Conservation (phyloP, 2,329 filamentous ascomycete genomes). For the Colletotrichum orchidophilum region DNA sequence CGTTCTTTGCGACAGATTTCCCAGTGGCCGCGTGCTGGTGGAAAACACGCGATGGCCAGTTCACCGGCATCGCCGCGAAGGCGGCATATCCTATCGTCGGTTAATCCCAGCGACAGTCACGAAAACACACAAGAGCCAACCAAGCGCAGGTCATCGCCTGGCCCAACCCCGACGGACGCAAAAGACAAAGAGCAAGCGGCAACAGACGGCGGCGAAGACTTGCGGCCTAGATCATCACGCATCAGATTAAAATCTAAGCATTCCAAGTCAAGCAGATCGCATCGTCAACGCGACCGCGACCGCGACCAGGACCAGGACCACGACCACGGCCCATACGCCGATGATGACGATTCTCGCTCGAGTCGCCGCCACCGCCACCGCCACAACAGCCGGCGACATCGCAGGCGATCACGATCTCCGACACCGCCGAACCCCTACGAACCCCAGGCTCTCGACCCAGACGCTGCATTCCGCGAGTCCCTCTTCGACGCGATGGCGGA, state of each 20-base stretch:
- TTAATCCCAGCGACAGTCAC: conserved; percentile 47
- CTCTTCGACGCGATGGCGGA: conserved; percentile 97
- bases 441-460: conserved; percentile 66
- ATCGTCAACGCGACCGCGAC: conserved; percentile 38
- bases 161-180: conserved; percentile 1
- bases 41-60: conserved; percentile 44
- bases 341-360: conserved; percentile 35
- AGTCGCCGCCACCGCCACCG: conserved; percentile 43
- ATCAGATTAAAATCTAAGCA: conserved; percentile 54
- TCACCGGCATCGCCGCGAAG: conserved; percentile 48
- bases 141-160: conserved; percentile 27
- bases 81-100: conserved; percentile 60
- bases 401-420: conserved; percentile 51
- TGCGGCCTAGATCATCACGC: conserved; percentile 41
- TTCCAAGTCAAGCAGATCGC: conserved; percentile 37
- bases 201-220: neutral
- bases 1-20: neutral
- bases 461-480: conserved; percentile 87
- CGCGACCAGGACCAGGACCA: conserved; percentile 39
- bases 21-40: conserved; percentile 31
- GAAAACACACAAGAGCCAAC: neutral
- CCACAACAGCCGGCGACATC: conserved; percentile 39
- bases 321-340: conserved; percentile 14
- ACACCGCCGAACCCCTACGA: conserved; percentile 59
- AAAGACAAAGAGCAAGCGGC: neutral